These are phyloP conservation scores for Cornus florida DNA, from an alignment of 148 eudicot species.

Conservation along the genomic window DNA sequence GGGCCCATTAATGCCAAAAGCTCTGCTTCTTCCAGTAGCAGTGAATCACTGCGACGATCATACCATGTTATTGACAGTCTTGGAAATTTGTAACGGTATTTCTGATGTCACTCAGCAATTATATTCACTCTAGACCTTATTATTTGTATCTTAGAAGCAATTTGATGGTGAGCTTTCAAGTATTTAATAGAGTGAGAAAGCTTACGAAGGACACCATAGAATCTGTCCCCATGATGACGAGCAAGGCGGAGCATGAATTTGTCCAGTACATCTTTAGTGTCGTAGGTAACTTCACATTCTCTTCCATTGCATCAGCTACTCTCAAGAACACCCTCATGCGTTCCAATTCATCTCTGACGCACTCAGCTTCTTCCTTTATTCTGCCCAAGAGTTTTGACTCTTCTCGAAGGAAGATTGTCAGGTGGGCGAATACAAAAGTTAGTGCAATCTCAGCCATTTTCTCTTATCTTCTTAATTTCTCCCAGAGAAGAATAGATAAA, in stretches of 20 bases:
- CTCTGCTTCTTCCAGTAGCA: constrained; percentile 16
- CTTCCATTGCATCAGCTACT: constrained; percentile 13
- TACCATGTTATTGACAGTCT: background rate
- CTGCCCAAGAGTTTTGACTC: too few relatives aligned
- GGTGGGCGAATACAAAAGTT: too few relatives aligned
- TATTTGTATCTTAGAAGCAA: too few relatives aligned
- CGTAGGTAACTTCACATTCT: constrained; percentile 5
- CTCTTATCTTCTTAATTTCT: too few relatives aligned
- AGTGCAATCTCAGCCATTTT: too few relatives aligned
- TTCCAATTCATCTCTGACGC: constrained; percentile 11
- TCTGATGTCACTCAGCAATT: too few relatives aligned
- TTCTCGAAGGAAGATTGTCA: too few relatives aligned
- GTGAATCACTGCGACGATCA: constrained; percentile 19
- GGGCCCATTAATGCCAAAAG: constrained; percentile 13
- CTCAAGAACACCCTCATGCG: constrained; percentile 6
- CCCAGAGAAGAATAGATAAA: too few relatives aligned
- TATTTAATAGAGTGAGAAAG: background rate
- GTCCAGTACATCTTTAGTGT: too few relatives aligned
- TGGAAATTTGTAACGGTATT: background rate
- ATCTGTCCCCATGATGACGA: background rate
- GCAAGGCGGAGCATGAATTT: background rate
- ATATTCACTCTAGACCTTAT: too few relatives aligned
- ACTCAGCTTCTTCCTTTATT: background rate
- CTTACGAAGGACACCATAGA: background rate
- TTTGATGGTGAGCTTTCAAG: background rate